Evolutionary conservation across 345 rosid genomes (phyloP).

Genomic region (Linum tenue): DNA sequence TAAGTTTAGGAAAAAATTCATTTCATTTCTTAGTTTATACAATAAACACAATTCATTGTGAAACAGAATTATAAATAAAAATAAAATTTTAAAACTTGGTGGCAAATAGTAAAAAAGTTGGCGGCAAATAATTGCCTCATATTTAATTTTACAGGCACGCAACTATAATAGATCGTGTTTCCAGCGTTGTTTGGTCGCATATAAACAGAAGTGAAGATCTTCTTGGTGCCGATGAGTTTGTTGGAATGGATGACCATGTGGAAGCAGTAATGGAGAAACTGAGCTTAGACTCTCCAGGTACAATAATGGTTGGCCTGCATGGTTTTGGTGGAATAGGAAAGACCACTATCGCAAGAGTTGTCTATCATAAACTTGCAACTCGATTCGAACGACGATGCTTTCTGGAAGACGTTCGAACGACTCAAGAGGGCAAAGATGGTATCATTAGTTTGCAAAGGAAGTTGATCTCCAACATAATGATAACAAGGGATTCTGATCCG

Average conservation of each 20-base stretch:
- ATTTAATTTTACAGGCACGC: neutral
- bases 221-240: neutral
- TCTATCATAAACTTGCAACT: slow-evolving; percentile 24
- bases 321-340: slow-evolving; percentile 42
- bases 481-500: neutral
- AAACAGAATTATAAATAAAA: no score
- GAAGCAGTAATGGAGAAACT: neutral
- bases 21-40: no score
- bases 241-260: neutral
- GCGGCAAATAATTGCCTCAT: no score
- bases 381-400: slow-evolving; percentile 23
- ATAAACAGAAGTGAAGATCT: no score
- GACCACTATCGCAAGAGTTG: slow-evolving; percentile 35
- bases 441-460: slow-evolving; percentile 33
- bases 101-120: no score
- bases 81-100: no score
- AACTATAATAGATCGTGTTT: neutral
- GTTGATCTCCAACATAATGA: slow-evolving; percentile 24
- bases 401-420: slow-evolving; percentile 26
- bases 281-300: neutral
- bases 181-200: neutral
- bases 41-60: no score
- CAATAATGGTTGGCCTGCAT: slow-evolving; percentile 10
- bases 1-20: no score
- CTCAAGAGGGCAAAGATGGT: slow-evolving; percentile 15